phyloP scores from a whole-genome alignment of 2,329 filamentous ascomycete species.

The Macrophomina pseudophaseolina region DNA sequence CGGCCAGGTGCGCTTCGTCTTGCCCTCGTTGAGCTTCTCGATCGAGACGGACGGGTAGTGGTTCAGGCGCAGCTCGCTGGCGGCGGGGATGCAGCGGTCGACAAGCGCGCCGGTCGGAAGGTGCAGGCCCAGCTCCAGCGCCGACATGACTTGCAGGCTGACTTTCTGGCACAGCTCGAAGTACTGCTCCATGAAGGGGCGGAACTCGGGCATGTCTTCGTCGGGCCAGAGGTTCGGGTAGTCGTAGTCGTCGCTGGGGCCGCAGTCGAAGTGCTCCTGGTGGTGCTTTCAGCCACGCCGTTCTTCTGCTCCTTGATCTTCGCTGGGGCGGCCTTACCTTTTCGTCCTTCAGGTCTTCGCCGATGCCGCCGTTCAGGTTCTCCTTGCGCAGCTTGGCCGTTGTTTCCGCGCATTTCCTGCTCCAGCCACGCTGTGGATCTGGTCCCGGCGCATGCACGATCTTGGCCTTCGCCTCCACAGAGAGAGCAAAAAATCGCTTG shows the following conservation, averaged over 20 bases:
- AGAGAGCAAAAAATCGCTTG: too few relatives aligned
- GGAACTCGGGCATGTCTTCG: constrained; percentile 45
- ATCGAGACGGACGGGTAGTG: constrained; percentile 46
- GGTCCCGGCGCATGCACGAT: too few relatives aligned
- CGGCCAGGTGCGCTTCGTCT: constrained; percentile 44
- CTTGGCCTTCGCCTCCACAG: too few relatives aligned
- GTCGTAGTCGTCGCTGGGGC: constrained; percentile 34
- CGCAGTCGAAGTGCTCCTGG: constrained; percentile 44
- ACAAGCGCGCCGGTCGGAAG: constrained; percentile 27
- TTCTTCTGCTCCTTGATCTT: too few relatives aligned
- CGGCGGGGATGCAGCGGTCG: constrained; percentile 35
- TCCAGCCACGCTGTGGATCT: too few relatives aligned
- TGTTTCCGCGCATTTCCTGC: too few relatives aligned
- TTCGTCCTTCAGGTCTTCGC: too few relatives aligned
- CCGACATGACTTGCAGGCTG: constrained; percentile 35
- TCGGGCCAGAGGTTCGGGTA: constrained; percentile 51
- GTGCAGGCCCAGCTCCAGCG: constrained; percentile 35
- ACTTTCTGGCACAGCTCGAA: constrained; percentile 34
- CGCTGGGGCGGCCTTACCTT: too few relatives aligned
- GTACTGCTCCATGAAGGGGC: constrained; percentile 36
- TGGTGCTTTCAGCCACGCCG: not conserved
- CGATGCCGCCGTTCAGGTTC: too few relatives aligned
- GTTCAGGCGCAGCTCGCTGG: constrained; percentile 41
- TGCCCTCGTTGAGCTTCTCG: constrained; percentile 32
- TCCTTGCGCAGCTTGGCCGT: too few relatives aligned